Base-by-base conservation (phyloP, 768 basidiomycete species). In the Pisolithus marmoratus region DNA sequence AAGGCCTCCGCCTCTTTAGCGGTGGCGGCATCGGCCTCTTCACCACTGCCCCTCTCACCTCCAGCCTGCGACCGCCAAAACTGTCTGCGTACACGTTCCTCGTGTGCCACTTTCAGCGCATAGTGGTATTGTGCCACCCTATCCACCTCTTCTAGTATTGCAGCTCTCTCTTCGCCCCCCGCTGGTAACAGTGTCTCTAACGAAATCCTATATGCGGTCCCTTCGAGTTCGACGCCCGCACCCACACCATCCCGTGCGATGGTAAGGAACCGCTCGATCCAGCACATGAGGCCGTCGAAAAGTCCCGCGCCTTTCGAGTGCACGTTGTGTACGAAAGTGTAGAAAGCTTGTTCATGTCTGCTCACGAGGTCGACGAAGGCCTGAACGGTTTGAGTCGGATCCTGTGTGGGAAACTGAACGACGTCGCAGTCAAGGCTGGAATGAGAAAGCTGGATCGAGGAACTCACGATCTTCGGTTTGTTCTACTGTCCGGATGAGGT, bases 251-350 rank as follows among this genome's bases (percentile, higher is more conserved):
- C 93, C 11, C 96, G 87, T 44, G 94, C 81, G 49, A 89, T 80
- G 23, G 87, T 88, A 53, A 98, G 77, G 74, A 98, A 98, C 34
- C 90, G 81, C 69, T 98, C 94, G 67, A 96, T 87, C 96, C 96
- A 99, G 37, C 77, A 80, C 93, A 97, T 97, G 52, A 99, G 82
- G 61, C 79, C 82, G 62, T 94, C 88, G 67, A 99, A 99, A 12
- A 99, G 78, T 20, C 85, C 87, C 62, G 94, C 87, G 34, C 96
- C 96, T 65, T 97, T 97, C 42, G 92, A 86, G 63, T 99, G 96
- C 2, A 99, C 96, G 60, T 95, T 96, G 80, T 99, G 93, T 24
- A 99, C 94, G 64, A 99, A 99, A 52, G 78, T 77, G 74, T 99
- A 99, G 73, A 98, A 98, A 0, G 92, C 72, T 63, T 94, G 91